These are phyloP conservation scores for Rutstroemia sydowiana DNA, from an alignment of 2,329 filamentous ascomycete genomes.

Conservation along the genomic window DNA sequence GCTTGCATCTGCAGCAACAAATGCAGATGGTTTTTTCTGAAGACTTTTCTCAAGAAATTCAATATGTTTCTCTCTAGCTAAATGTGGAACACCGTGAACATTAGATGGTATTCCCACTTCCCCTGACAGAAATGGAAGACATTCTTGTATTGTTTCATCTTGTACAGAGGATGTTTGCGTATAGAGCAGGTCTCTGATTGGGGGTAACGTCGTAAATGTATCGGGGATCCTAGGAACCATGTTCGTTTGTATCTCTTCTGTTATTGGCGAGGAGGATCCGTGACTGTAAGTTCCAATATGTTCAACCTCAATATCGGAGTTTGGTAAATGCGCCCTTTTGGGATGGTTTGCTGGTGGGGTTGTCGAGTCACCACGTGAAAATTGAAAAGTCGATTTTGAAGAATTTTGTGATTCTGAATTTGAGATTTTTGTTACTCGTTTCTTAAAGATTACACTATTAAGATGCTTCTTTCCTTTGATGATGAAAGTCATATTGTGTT, in stretches of 20 bases:
- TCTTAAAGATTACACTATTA: constrained; percentile 26
- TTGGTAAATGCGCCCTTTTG: constrained; percentile 8
- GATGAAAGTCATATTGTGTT: constrained; percentile 27
- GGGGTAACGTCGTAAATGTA: constrained; percentile 51
- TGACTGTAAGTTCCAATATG: constrained; percentile 3
- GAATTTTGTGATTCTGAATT: neutral
- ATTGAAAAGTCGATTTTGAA: too few relatives aligned
- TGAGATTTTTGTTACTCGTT: constrained; percentile 16
- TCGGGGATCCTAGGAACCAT: constrained; percentile 37
- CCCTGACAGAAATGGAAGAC: constrained; percentile 58
- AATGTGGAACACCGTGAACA: constrained; percentile 61
- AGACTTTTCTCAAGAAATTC: constrained; percentile 54
- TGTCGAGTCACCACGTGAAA: too few relatives aligned
- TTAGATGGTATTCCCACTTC: constrained; percentile 50
- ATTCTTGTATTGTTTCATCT: constrained; percentile 59
- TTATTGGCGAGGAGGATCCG: constrained; percentile 15
- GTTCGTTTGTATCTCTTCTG: constrained; percentile 3
- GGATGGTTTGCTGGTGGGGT: constrained; percentile 9
- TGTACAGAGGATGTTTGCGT: constrained; percentile 65
- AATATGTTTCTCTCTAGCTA: constrained; percentile 58
- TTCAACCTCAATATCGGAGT: constrained; percentile 11
- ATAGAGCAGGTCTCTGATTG: constrained; percentile 56
- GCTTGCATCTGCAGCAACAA: constrained; percentile 73
- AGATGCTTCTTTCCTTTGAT: constrained; percentile 27
- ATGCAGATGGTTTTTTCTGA: constrained; percentile 58